phyloP scores from a whole-genome alignment of 1,284 basidiomycete species.

The Marasmius sp. region DNA sequence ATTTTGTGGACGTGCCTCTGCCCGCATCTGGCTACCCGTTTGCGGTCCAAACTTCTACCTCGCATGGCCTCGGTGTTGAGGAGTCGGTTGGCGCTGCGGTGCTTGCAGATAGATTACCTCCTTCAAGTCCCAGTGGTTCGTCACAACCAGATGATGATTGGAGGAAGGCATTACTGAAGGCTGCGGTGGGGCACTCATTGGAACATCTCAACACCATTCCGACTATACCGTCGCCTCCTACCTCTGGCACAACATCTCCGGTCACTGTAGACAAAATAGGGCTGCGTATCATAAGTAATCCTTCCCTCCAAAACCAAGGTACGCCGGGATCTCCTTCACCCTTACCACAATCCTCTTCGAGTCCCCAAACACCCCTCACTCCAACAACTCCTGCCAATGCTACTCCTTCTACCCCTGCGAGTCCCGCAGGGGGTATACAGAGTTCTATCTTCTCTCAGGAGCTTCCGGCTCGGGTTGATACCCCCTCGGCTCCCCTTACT shows the following conservation, averaged over 20 bases:
- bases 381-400: neutral
- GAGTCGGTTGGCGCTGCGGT: conserved; percentile 71
- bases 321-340: conserved; percentile 15
- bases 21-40: conserved; percentile 67
- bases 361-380: neutral
- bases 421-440: neutral
- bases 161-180: conserved; percentile 67
- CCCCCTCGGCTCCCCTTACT: conserved; percentile 51
- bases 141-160: conserved; percentile 51
- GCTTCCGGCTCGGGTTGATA: conserved; percentile 49
- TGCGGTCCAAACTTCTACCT: conserved; percentile 68
- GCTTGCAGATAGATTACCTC: conserved; percentile 69
- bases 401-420: neutral
- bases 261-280: conserved; percentile 26
- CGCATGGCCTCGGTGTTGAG: conserved; percentile 66
- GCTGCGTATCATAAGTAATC: conserved; percentile 34
- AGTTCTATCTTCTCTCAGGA: conserved; percentile 18
- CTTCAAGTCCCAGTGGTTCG: conserved; percentile 61
- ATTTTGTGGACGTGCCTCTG: conserved; percentile 71
- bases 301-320: conserved; percentile 23
- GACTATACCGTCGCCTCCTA: conserved; percentile 28
- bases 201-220: conserved; percentile 41
- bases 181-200: conserved; percentile 74
- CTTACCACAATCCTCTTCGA: neutral
- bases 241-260: conserved; percentile 21